Percentiles rank a stretch among this genome's conserved stretches.
These are phyloP conservation scores for Umbelopsis sp. DNA, from an alignment of 192 early-diverging fungal species.

Conservation along the genomic window DNA sequence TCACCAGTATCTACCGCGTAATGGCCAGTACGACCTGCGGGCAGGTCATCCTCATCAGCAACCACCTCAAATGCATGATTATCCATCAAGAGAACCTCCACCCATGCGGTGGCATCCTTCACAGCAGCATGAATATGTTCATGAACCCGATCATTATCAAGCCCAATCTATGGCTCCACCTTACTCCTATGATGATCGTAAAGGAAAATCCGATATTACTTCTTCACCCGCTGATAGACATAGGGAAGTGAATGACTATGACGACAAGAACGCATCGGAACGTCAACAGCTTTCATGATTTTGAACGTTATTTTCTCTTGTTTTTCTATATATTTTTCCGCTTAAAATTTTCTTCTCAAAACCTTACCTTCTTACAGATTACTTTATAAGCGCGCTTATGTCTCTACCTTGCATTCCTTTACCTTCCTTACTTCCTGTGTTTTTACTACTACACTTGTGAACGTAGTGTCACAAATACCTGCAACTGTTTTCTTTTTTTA, in stretches of 20 bases:
- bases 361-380: not conserved
- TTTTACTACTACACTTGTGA: not conserved
- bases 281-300: conserved; percentile 3
- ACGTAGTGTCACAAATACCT: not conserved
- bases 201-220: not conserved
- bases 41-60: not conserved
- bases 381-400: not conserved
- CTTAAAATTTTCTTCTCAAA: not conserved
- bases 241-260: not conserved
- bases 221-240: not conserved
- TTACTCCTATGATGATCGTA: not conserved
- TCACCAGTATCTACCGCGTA: not conserved
- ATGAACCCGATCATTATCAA: conserved; percentile 8
- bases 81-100: not conserved
- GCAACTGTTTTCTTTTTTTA: not conserved
- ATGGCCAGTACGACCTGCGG: conserved; percentile 14
- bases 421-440: not conserved
- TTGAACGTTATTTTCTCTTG: not conserved
- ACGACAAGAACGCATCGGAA: not conserved
- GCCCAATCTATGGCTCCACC: not conserved
- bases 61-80: conserved; percentile 9
- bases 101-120: conserved; percentile 11
- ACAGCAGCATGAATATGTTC: not conserved
- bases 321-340: not conserved
- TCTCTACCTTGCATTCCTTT: conserved; percentile 9